Evolutionary conservation across 2,329 filamentous ascomycete species (phyloP), one percentile per base, ranked within the genome.

Genomic region (Aspergillus fijiensis): DNA sequence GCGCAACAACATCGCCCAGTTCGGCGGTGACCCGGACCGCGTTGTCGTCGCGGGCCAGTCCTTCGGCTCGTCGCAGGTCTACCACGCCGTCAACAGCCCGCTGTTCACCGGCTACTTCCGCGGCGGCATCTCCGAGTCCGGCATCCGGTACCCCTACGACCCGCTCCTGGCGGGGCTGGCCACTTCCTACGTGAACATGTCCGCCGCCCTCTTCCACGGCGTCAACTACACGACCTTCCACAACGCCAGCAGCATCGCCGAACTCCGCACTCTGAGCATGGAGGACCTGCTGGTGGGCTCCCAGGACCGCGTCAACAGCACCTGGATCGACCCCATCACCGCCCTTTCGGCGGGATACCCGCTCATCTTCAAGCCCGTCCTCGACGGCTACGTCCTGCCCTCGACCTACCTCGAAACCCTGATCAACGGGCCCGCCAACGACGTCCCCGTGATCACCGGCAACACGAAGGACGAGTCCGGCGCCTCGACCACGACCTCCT

Each of bases 1-100:
- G 3, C 79, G 82, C 60, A 67, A 78, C 51, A 73, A 83, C 64
- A 83, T 85, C 60, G 71, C 79, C 67, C 67, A 76, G 16, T 85
- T 85, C 59, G 83, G 83, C 45, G 83, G 83, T 47, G 80, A 85
- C 67, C 74, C 78, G 3, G 72, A 76, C 21, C 74, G 77, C 6
- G 78, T 85, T 25, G 82, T 80, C 1, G 74, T 84, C 14, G 64
- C 63, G 10, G 69, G 69, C 0, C 67, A 71, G 51, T 70, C 67
- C 16, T 67, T 67, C n/a, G 71, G 72, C 10, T 74, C 72, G 9
- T 70, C 70, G 2, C 68, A 68, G 49, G 60, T 68, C 42, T 72
- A 74, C 56, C 72, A 74, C 51, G 67, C 68, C 3, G 64, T 74
- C 27, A 72, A 72, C 59, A 72, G 68, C 23, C 62, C 62, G 21